These are phyloP conservation scores for Coemansia sp. DNA, from an alignment of 192 early-diverging fungal genomes.

Conservation along the genomic window DNA sequence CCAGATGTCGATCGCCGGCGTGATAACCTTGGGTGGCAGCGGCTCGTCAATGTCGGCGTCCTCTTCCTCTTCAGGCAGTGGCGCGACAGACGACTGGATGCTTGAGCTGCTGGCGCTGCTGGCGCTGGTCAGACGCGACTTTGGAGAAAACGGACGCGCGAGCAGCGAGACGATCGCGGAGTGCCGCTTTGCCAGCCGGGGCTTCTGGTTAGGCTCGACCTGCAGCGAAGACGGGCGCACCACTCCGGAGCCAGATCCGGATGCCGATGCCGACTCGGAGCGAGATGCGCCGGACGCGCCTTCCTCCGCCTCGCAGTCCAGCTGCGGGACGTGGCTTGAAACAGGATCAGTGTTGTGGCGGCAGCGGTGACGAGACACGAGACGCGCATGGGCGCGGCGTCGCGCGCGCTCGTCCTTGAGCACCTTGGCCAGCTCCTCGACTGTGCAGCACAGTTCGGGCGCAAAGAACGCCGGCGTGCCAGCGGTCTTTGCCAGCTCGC, in stretches of 20 bases:
- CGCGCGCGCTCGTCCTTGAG: conserved; percentile 30
- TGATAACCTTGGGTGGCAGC: conserved; percentile 61
- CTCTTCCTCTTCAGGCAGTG: conserved; percentile 24
- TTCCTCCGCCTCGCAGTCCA: conserved; percentile 5
- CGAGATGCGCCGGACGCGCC: not conserved
- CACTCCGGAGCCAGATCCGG: not conserved
- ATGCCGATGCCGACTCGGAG: not conserved
- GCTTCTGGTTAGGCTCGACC: conserved; percentile 14
- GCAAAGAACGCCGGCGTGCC: conserved; percentile 98
- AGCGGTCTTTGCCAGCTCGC: conserved; percentile 91
- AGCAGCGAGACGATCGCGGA: conserved; percentile 47
- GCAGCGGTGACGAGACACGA: conserved; percentile 15
- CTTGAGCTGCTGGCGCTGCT: conserved; percentile 18
- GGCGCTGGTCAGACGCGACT: conserved; percentile 22
- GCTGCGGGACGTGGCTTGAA: conserved; percentile 12
- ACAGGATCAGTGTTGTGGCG: conserved; percentile 21
- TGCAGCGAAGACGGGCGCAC: conserved; percentile 35
- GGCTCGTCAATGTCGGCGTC: conserved; percentile 15
- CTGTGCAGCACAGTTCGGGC: conserved; percentile 87
- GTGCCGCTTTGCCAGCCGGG: conserved; percentile 40
- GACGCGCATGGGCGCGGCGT: conserved; percentile 13
- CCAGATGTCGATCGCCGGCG: conserved; percentile 96
- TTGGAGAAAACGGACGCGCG: conserved; percentile 45
- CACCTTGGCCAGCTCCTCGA: conserved; percentile 47
- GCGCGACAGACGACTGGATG: conserved; percentile 5